Base-by-base conservation (phyloP, 2,329 filamentous ascomycete species). In the Chaetomium sp. region DNA sequence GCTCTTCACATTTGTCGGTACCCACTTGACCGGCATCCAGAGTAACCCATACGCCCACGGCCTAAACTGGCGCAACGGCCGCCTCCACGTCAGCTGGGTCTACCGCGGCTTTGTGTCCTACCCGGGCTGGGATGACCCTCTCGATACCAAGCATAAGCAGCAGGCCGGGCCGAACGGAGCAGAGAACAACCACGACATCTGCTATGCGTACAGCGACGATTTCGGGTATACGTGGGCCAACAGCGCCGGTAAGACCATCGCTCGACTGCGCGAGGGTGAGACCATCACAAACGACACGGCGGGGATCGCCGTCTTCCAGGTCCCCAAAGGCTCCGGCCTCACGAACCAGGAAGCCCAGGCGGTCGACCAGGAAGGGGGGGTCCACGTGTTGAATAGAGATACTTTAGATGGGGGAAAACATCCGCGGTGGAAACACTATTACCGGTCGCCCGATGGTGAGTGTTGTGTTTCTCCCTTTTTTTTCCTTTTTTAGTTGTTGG, bases 21-120 rank as follows among this genome's bases (percentile, higher is more conserved):
- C 69, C n/a, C 72, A 73, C 52, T 65, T 76, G 6, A 71, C 71
- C 19, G 77, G 76, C 35, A 63, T 73, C 32, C 65, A 69, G 43
- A 78, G 75, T 65, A 79, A 77, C 64, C 76, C 77, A 1, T 80
- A 79, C 64, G 72, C 79, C 62, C 76, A 80, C 64, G 76, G 76
- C 8, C 66, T 79, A 46, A 45, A 55, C 48, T 60, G 66, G 43
- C 50, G 52, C 11, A 34, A 66, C 36, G 64, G 67, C 34, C 59
- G 60, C 10, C 68, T 79, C 1, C 72, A 74, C 62, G 70, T 72
- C 19, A 77, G 74, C 1, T 79, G 76, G 76, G 78, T 78, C 0
- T 78, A 76, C 57, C 74, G 77, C 12, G 74, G 71, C 14, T 79
- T 78, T 49, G 74, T 78, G 5, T 66, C 66, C 53, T 75, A 75